Evolutionary conservation across 106 monocot genomes (phyloP), one percentile per base, ranked within the genome.

Genomic region (Dendrobium officinale): DNA sequence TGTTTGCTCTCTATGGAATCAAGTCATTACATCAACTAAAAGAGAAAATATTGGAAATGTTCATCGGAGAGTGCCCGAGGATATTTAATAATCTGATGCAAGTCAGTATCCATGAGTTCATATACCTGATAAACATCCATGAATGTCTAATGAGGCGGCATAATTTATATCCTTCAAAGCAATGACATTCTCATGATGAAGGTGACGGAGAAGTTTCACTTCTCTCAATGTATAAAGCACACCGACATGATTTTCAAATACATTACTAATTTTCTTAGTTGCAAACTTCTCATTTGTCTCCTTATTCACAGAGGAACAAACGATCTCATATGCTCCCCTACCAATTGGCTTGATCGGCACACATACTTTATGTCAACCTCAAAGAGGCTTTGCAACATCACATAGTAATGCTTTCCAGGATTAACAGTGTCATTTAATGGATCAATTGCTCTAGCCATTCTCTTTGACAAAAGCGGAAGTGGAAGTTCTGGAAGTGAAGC

Each of bases 81-180:
- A 29, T 88, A 91, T 78, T 88, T 91, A 13, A 91, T 91, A 66
- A 91, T 87, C 83, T 88, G 88, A 81, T 91, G 88, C 80, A 91
- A 56, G 70, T 89, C 89, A 9, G 89, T 89, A 67, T 89, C 89
- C 89, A 89, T 89, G 49, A 89, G 87, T 75, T 91, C 91, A 85
- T 91, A 91, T 42, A 91, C 91, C 64, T 88, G 82, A 64, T 91
- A 91, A 16, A 91, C 91, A 81, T 91, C 91, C 78, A 80, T 91
- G 85, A 88, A 91, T 77, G 59, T 85, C 54, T 78, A 84, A 48
- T 67, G 41, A 13, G 77, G 18, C 19, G 87, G 88, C 85, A 91
- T 85, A 88, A 91, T 91, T 31, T 31, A 91, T 84, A 82, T 88
- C 91, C 78, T 89, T 91, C 75, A 91, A 80, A 48, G 80, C 85